Evolutionary conservation across 768 basidiomycete genomes (phyloP).

Genomic region (Hirschioporus abietinus): DNA sequence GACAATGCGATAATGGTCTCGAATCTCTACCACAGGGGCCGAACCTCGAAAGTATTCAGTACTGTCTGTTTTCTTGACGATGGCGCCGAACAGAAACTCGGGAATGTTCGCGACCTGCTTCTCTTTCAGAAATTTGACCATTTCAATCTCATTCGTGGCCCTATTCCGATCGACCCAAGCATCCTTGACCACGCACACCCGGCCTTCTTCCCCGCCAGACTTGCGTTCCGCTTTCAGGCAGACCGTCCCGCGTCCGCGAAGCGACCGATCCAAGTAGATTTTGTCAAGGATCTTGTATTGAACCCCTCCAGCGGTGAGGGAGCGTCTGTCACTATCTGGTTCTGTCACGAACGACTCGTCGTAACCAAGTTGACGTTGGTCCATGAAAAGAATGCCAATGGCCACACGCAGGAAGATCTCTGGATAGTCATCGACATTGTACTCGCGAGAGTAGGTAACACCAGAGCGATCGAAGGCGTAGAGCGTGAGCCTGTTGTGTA

Average conservation of each 20-base stretch:
- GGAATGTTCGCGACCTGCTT: neutral
- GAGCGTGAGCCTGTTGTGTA: neutral
- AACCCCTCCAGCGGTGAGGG: neutral
- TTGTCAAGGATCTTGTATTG: neutral
- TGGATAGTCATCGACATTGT: neutral
- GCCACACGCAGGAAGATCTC: neutral
- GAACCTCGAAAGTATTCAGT: neutral
- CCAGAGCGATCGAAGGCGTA: neutral
- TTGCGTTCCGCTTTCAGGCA: neutral
- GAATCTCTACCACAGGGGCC: neutral
- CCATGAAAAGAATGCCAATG: conserved; percentile 1
- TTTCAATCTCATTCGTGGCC: neutral
- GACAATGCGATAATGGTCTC: neutral
- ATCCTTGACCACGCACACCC: neutral
- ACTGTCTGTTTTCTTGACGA: neutral
- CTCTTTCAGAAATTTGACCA: neutral
- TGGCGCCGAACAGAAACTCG: neutral
- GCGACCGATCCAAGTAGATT: neutral
- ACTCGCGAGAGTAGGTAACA: neutral
- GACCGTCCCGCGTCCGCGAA: conserved; percentile 3
- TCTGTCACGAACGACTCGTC: neutral
- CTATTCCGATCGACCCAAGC: neutral
- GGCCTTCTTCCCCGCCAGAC: neutral
- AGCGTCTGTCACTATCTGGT: neutral
- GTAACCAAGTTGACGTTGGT: neutral